These are phyloP conservation scores for Thelonectria rubi DNA, from an alignment of 2,329 filamentous ascomycete genomes.

Conservation along the genomic window DNA sequence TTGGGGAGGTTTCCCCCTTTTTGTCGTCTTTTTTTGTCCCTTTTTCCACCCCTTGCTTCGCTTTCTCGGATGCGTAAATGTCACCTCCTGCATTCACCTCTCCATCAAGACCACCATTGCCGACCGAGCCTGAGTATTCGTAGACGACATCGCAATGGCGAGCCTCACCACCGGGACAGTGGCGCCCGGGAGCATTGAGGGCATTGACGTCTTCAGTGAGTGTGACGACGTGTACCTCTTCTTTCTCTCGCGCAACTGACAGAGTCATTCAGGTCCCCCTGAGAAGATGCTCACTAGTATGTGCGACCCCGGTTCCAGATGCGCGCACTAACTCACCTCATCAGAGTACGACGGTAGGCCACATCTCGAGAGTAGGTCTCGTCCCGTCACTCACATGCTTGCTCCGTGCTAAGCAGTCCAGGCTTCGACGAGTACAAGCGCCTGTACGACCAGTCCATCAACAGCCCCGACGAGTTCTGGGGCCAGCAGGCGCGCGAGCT, in stretches of 20 bases:
- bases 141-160: background rate
- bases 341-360: slow-evolving; percentile 19
- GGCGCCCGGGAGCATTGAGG: slow-evolving; percentile 1
- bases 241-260: background rate
- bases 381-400: background rate
- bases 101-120: background rate
- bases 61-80: background rate
- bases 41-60: slow-evolving; percentile 13
- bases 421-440: slow-evolving; percentile 69
- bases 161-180: background rate
- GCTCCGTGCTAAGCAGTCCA: slow-evolving; percentile 36
- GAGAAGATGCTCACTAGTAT: slow-evolving; percentile 24
- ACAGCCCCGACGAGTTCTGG: slow-evolving; percentile 87
- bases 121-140: background rate
- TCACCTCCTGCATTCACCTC: background rate
- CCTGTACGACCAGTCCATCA: slow-evolving; percentile 80
- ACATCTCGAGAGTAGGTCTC: slow-evolving; percentile 19
- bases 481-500: slow-evolving; percentile 82
- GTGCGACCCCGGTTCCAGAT: slow-evolving; percentile 1
- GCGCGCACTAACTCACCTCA: background rate
- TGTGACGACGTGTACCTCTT: background rate
- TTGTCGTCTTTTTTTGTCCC: slow-evolving; percentile 6
- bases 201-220: slow-evolving; percentile 14
- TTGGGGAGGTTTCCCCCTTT: background rate
- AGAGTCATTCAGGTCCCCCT: slow-evolving; percentile 14